Evolutionary conservation across 352 stramenopile genomes (phyloP), one percentile per base, ranked within the genome.

Genomic region (Globisporangium iwayamae): DNA sequence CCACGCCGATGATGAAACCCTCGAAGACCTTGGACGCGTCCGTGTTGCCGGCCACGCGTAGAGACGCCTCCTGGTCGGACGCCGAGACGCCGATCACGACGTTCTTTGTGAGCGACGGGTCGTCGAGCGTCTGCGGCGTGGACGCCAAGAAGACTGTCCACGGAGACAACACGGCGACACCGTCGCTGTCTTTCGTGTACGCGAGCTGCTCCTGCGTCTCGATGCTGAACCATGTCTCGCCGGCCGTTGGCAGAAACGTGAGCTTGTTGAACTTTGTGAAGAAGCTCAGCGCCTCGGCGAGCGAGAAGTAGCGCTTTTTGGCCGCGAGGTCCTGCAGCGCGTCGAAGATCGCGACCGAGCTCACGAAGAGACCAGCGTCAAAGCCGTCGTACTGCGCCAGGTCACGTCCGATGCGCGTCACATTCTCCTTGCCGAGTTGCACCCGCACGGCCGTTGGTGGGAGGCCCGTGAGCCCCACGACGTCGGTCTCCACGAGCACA

Each of bases 181-280:
- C 80, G 52, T 91, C 79, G 48, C 71, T 89, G 67, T 93, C 81
- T 68, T 89, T 76, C 25, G 82, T 93, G 59, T 85, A 90, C 16
- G 81, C 84, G 48, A 91, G 69, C 61, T 93, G 84, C 70, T 91
- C 82, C 69, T 91, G 75, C 7, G 84, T 91, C 72, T 93, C 84
- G 63, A 93, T 90, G 62, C 84, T 90, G 48, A 93, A 90, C 84
- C 84, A 93, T 39, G 83, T 90, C 54, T 90, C 80, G 51, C 84
- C 84, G 16, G 78, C 74, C 0, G 84, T 93, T 30, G 79, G 65
- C 30, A 87, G 65, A 53, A 87, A 91, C 47, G 76, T 78, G 52
- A 93, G 66, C 11, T 81, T 82, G 62, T 87, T 84, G 60, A 73
- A 76, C 63, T 69, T 78, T n/a, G 79, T 85, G 59, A 93, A 89